Percentiles rank a stretch among this genome's conserved stretches.
phyloP scores from a whole-genome alignment of 495 filamentous ascomycete genomes.

The Chaetomium tenue region DNA sequence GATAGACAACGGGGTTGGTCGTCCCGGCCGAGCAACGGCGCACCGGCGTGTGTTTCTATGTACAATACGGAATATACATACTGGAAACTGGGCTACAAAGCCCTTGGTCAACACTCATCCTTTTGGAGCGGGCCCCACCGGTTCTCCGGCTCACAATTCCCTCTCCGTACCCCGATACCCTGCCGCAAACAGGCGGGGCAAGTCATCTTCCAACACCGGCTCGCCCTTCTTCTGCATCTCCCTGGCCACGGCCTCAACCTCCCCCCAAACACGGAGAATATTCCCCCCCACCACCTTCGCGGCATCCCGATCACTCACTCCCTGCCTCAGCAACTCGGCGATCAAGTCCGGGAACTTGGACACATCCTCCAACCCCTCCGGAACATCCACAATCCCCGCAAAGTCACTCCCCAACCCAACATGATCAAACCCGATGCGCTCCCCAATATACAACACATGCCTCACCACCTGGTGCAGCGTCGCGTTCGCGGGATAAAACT shows the following conservation, averaged over 20 bases:
- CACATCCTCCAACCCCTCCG: conserved; percentile 71
- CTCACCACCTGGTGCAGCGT: conserved; percentile 76
- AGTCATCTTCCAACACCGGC: conserved; percentile 61
- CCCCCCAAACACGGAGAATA: conserved; percentile 70
- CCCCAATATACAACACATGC: conserved; percentile 68
- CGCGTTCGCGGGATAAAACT: conserved; percentile 60
- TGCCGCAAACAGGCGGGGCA: conserved; percentile 24
- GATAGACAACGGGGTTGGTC: not conserved
- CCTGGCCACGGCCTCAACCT: conserved; percentile 63
- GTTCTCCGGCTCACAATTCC: not conserved
- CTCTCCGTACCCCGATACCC: not conserved
- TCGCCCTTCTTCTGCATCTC: conserved; percentile 60
- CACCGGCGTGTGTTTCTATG: conserved; percentile 7
- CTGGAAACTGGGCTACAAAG: not conserved
- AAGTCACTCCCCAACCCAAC: conserved; percentile 76
- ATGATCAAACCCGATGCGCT: conserved; percentile 68
- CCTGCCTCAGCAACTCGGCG: conserved; percentile 64
- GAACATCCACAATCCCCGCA: conserved; percentile 61
- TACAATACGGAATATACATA: conserved; percentile 6
- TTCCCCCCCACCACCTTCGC: conserved; percentile 70
- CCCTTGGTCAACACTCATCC: not conserved
- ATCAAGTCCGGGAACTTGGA: conserved; percentile 80
- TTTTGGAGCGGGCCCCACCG: too few species aligned
- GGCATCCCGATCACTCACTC: conserved; percentile 65
- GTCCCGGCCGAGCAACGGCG: not conserved